Conservation (phyloP, 2,329 filamentous ascomycete genomes). For the Fusarium haematococcum region DNA sequence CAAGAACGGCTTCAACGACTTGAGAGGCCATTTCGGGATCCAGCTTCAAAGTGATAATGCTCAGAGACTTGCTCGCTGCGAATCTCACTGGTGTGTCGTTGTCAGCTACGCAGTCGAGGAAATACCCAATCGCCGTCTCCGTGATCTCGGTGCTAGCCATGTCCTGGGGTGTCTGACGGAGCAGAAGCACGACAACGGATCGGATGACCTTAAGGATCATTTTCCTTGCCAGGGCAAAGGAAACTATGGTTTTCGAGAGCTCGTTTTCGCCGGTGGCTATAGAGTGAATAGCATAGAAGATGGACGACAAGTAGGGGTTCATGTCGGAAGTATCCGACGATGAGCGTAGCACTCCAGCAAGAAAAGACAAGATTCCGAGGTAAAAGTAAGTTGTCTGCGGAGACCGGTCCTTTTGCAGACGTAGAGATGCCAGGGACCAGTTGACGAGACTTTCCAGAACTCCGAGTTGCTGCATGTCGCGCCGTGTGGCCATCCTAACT, state of each 20-base stretch:
- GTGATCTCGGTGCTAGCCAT: constrained; percentile 66
- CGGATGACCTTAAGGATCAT: constrained; percentile 87
- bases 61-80: constrained; percentile 92
- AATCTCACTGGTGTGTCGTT: constrained; percentile 92
- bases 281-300: constrained; percentile 74
- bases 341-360: constrained; percentile 77
- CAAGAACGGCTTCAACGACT: constrained; percentile 87
- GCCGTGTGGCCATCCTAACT: constrained; percentile 83
- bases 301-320: constrained; percentile 70
- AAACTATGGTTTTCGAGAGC: constrained; percentile 66
- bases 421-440: constrained; percentile 76
- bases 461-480: constrained; percentile 86
- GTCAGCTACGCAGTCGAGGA: constrained; percentile 83
- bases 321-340: constrained; percentile 82
- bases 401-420: constrained; percentile 52
- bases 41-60: constrained; percentile 84
- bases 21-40: constrained; percentile 84
- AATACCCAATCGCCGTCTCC: constrained; percentile 84
- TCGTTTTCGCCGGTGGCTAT: constrained; percentile 65
- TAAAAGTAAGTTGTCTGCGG: constrained; percentile 75
- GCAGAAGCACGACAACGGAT: constrained; percentile 74
- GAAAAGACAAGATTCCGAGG: constrained; percentile 82
- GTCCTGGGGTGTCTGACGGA: constrained; percentile 63
- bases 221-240: constrained; percentile 85
- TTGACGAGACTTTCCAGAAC: constrained; percentile 75